Percentiles rank a stretch among this genome's conserved stretches.
These are phyloP conservation scores for Leishmania tarentolae DNA, from an alignment of 208 protist species.

Conservation along the genomic window DNA sequence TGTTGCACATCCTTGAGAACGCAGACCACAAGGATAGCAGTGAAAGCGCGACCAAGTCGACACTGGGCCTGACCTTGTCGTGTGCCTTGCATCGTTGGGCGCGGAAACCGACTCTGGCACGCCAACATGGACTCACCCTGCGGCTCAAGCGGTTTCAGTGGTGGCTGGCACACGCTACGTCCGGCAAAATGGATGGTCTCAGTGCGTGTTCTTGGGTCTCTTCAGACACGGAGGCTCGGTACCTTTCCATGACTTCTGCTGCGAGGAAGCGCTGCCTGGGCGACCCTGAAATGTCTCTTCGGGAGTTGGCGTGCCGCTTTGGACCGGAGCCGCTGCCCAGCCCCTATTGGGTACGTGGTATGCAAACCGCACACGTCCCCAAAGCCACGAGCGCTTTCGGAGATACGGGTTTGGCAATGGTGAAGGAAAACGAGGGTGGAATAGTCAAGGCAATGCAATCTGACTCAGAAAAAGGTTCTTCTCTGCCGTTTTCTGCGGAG, in stretches of 20 bases:
- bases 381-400: neutral
- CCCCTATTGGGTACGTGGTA: neutral
- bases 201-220: neutral
- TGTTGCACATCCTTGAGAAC: neutral
- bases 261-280: neutral
- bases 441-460: neutral
- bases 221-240: neutral
- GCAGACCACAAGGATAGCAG: neutral
- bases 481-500: neutral
- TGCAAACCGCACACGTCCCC: too few relatives aligned
- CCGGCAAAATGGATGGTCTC: neutral
- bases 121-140: slow-evolving; percentile 1
- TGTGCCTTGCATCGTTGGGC: neutral
- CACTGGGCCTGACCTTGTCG: neutral
- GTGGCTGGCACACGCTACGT: slow-evolving; percentile 3
- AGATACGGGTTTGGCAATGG: neutral
- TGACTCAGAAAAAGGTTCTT: neutral
- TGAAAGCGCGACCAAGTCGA: neutral
- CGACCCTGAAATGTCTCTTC: neutral
- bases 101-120: neutral
- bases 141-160: slow-evolving; percentile 9
- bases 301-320: neutral
- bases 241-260: neutral
- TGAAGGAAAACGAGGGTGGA: neutral
- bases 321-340: slow-evolving; percentile 3